phyloP scores from a whole-genome alignment of 2,329 filamentous ascomycete genomes.

The Colletotrichum sojae region DNA sequence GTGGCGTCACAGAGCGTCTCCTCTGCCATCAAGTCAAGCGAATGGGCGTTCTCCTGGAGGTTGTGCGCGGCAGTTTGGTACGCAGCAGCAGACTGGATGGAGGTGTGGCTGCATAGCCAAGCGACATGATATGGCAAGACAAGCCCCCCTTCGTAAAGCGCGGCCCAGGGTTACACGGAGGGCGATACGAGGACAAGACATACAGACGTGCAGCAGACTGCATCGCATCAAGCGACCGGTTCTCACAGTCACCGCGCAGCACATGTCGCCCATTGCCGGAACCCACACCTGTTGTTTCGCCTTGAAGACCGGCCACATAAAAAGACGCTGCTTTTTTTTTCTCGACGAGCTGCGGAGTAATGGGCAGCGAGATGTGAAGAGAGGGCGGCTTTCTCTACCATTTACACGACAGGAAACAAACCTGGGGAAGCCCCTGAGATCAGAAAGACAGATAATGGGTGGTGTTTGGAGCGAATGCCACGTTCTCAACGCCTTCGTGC shows the following conservation, averaged over 20 bases:
- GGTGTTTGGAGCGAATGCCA: no score
- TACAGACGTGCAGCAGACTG: conserved; percentile 29
- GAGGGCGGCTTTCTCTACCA: background rate
- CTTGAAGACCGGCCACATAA: conserved; percentile 7
- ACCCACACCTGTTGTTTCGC: conserved; percentile 19
- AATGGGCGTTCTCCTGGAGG: conserved; percentile 1
- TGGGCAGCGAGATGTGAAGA: background rate
- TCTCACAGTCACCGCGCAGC: conserved; percentile 1
- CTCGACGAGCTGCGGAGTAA: conserved; percentile 1
- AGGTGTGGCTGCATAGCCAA: conserved; percentile 36
- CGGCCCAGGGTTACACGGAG: conserved; percentile 28
- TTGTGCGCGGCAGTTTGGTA: conserved; percentile 23
- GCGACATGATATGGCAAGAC: conserved; percentile 26
- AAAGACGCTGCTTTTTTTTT: background rate
- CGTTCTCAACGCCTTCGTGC: no score
- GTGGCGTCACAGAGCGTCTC: conserved; percentile 18
- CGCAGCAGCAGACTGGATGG: conserved; percentile 16
- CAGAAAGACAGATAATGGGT: no score
- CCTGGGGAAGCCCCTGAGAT: background rate
- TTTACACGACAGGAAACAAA: background rate
- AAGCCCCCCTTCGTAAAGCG: conserved; percentile 26
- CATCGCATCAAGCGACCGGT: conserved; percentile 9
- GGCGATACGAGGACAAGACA: conserved; percentile 37
- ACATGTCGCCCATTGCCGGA: conserved; percentile 9
- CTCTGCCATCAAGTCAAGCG: background rate